Conservation (phyloP, 2,329 filamentous ascomycete genomes). For the Venturiaceae sp. region DNA sequence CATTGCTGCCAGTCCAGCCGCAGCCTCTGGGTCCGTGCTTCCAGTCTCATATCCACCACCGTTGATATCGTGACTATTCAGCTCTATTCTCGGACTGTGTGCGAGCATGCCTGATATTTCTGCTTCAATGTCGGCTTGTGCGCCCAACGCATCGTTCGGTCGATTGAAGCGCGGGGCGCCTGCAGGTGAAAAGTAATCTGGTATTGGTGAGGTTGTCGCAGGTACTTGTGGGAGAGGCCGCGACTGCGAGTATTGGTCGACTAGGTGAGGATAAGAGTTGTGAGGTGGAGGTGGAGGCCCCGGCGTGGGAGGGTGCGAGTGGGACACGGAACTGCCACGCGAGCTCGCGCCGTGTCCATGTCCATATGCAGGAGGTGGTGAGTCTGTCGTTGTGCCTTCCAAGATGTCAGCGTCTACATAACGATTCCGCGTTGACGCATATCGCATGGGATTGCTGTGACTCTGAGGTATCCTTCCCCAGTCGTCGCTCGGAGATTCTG, state of each 20-base stretch:
- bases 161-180: slow-evolving; percentile 15
- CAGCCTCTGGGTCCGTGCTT: slow-evolving; percentile 80
- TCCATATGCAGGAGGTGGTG: slow-evolving; percentile 18
- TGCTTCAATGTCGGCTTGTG: slow-evolving; percentile 47
- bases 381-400: slow-evolving; percentile 1
- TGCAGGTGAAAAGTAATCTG: slow-evolving; percentile 27
- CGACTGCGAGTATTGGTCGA: slow-evolving; percentile 44
- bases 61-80: slow-evolving; percentile 16
- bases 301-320: slow-evolving; percentile 36
- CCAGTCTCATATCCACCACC: slow-evolving; percentile 29
- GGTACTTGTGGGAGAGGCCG: slow-evolving; percentile 51
- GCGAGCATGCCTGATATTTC: slow-evolving; percentile 42
- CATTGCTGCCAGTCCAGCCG: slow-evolving; percentile 75
- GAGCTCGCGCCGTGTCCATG: slow-evolving; percentile 9
- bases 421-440: neutral
- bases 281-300: slow-evolving; percentile 40
- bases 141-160: slow-evolving; percentile 17
- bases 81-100: slow-evolving; percentile 24
- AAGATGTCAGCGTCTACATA: slow-evolving; percentile 5
- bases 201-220: slow-evolving; percentile 25
- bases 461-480: slow-evolving; percentile 19
- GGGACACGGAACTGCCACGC: slow-evolving; percentile 12
- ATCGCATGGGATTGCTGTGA: neutral
- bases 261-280: slow-evolving; percentile 39
- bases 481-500: slow-evolving; percentile 21